phyloP scores from a whole-genome alignment of 2,329 filamentous ascomycete genomes.

The Hypoxylon sp. region DNA sequence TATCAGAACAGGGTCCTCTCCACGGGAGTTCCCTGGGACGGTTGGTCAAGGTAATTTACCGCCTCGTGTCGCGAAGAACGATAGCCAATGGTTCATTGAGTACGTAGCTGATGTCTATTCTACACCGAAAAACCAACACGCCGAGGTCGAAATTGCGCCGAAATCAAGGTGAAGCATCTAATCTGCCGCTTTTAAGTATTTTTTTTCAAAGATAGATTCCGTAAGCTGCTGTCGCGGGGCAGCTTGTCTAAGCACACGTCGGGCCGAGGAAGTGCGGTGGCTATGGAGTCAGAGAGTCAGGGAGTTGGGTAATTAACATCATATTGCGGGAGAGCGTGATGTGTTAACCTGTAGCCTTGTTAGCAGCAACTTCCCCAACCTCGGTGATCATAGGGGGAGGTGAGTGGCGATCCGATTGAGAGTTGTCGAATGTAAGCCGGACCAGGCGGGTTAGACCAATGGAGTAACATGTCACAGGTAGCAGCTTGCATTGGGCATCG shows the following conservation, averaged over 20 bases:
- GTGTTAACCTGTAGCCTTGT: not conserved
- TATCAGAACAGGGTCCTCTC: not conserved
- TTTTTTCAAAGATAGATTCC: not conserved
- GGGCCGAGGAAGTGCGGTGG: not conserved
- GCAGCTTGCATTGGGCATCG: not conserved
- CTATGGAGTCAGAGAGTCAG: not conserved
- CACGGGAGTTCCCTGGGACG: not conserved
- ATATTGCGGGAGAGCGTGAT: not conserved
- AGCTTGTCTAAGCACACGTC: not conserved
- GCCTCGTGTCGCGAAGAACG: not conserved
- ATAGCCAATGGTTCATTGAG: not conserved
- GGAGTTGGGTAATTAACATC: not conserved
- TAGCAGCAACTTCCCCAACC: not conserved
- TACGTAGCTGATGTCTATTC: not conserved
- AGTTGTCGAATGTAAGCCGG: not conserved
- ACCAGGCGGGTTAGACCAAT: slow-evolving; percentile 3
- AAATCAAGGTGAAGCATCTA: not conserved
- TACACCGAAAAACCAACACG: not conserved
- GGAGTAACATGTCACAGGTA: not conserved
- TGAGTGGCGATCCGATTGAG: not conserved
- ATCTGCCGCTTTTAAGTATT: not conserved
- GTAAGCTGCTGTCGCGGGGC: not conserved
- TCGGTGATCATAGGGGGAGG: not conserved
- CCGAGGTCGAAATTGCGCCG: not conserved
- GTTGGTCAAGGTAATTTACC: not conserved